Conservation (phyloP, 2,329 filamentous ascomycete species). For the Exophiala spinifera region DNA sequence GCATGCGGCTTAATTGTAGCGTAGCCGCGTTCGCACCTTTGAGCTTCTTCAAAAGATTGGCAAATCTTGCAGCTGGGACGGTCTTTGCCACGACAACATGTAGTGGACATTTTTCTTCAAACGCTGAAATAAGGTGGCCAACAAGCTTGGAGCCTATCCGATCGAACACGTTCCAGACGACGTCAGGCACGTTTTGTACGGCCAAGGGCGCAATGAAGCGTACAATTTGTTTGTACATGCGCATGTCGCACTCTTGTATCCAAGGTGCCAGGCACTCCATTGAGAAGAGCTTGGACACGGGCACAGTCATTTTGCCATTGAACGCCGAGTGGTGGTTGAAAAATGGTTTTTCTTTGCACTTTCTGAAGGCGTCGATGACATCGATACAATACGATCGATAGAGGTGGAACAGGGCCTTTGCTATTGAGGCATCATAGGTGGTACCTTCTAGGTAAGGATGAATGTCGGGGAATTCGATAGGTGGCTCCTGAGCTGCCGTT, state of each 20-base stretch:
- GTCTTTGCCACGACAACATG: conserved; percentile 87
- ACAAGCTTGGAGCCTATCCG: conserved; percentile 82
- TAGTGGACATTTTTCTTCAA: conserved; percentile 75
- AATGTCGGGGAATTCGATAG: conserved; percentile 80
- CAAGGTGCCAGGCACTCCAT: conserved; percentile 78
- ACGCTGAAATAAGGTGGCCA: conserved; percentile 76
- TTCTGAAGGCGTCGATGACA: conserved; percentile 89
- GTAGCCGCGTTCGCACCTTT: conserved; percentile 90
- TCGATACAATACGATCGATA: conserved; percentile 96
- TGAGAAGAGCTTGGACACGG: conserved; percentile 87
- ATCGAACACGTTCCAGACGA: conserved; percentile 80
- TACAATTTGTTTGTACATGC: conserved; percentile 97
- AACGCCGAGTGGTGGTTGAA: conserved; percentile 94
- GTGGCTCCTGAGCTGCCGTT: conserved; percentile 64
- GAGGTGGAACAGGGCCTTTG: conserved; percentile 77
- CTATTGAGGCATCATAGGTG: conserved; percentile 81
- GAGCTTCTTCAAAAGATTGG: conserved; percentile 78
- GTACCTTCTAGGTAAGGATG: conserved; percentile 62
- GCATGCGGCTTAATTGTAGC: conserved; percentile 88
- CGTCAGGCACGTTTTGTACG: conserved; percentile 83
- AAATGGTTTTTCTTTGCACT: conserved; percentile 94
- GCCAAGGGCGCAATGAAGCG: conserved; percentile 84
- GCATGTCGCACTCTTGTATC: conserved; percentile 94
- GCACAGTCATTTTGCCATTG: conserved; percentile 92
- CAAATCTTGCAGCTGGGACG: conserved; percentile 83